Base-by-base conservation (phyloP, 2,329 filamentous ascomycete genomes). In the Colletotrichum somersetense region DNA sequence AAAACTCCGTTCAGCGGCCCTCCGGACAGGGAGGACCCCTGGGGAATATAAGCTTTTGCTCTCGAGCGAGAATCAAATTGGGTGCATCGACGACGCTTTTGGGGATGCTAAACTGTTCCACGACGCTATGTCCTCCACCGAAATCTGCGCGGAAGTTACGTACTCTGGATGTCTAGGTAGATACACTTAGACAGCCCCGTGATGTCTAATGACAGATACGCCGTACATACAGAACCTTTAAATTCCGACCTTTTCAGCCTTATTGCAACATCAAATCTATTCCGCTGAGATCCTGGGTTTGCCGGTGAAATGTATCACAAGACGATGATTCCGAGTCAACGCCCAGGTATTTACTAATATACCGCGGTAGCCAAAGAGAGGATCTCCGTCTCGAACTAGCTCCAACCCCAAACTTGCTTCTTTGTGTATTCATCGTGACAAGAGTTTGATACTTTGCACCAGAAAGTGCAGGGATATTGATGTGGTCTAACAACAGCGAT, bases 61-160 rank as follows among this genome's bases (percentile, higher is more conserved):
- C 33, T 44, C 63, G 20, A 33, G 6, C 12, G 57, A 12, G 42
- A 14, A 23, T 48, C 23, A 20, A 40, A 1, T 3, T 18, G 1
- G 7, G 40, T 48, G 46, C 53, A 33, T 20, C 16, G 40, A 46
- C 33, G 56, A 30, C 30, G 30, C 30, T 33, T 53, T 35, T 65
- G 52, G 53, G 44, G 12, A 40, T 42, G 44, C 10, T 3, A 18
- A 23, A 12, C 55, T 33, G 46, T 57, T 5, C 18, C 59, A 20
- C 53, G 8, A 30, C 58, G 65, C 65, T 63, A 71, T 68, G 65
- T 71, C 50, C 50, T 58, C 62, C 26, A n/a, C 64, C 52, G 65
- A 71, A 63, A 68, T 42, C 52, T 46, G 44, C 40, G 33, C 50
- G 48, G 61, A 61, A 62, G 55, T 55, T 40, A 40, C 38, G 46